Base-by-base conservation (phyloP, 805 yeast species). In the Ogataea degrootiae region DNA sequence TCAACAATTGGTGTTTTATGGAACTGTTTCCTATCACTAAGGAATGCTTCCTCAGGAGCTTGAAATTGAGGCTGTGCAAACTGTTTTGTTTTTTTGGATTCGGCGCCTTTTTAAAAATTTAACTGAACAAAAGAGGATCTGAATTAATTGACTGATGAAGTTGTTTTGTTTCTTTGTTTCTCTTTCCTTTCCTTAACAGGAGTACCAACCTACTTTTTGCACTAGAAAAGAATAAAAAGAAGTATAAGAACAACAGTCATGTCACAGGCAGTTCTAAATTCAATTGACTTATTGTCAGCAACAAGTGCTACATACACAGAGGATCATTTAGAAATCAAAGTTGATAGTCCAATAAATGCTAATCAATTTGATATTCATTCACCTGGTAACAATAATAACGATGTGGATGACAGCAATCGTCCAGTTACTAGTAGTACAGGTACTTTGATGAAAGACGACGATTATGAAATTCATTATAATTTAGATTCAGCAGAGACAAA, bases 11-110 rank as follows among this genome's bases (percentile, higher is more conserved):
- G 96, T 29, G 95, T 92, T 17, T 69, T 92, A 35, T 92, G 99
- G 98, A 92, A 94, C 62, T 90, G 97, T 45, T 91, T 86, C 69
- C 70, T 92, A 43, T 89, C 96, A 0, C 80, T 87, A 77, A 74
- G 87, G 58, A 88, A 88, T 56, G 83, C 88, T 1, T 46, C 61
- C 34, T n/a, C 33, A 2, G 23, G 31, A 9, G 1, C 41, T 8
- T n/a, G n/a, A 9, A 21, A 16, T 15, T n/a, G 23, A 16, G 29
- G 41, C 41, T 12, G 41, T 21, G 22, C 41, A 12, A 22, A 12
- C 15, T 7, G 39, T 17, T 36, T 16, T 26, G 1, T 26, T 26
- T 26, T 26, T 26, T 26, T 9, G 31, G n/a, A 15, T 34, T 34
- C 12, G 36, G 36, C 36, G 36, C 36, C 15, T 26, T 26, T 26